phyloP scores from a whole-genome alignment of 202 grass and related monocot species.

The Saccharum hybrid region DNA sequence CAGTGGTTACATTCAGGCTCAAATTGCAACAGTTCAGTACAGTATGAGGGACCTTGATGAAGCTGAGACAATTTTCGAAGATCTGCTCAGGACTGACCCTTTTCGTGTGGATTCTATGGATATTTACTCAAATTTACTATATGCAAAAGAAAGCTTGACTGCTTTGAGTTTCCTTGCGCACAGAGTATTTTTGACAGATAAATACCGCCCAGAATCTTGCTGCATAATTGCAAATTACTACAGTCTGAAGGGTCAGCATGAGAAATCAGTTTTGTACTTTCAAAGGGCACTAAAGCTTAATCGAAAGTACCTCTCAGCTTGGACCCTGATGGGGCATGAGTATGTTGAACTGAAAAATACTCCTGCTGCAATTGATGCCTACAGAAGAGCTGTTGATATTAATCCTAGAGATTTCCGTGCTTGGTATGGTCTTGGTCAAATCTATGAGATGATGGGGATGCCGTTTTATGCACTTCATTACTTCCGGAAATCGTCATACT shows the following conservation, averaged over 20 bases:
- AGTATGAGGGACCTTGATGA: slow-evolving; percentile 94
- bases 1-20: slow-evolving; percentile 94
- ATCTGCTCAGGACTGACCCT: slow-evolving; percentile 89
- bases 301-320: slow-evolving; percentile 93
- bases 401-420: slow-evolving; percentile 95
- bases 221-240: slow-evolving; percentile 98
- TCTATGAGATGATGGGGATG: slow-evolving; percentile 99
- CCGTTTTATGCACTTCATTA: slow-evolving; percentile 94
- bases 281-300: slow-evolving; percentile 91
- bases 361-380: slow-evolving; percentile 93
- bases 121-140: slow-evolving; percentile 92
- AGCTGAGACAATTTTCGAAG: slow-evolving; percentile 95
- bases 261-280: slow-evolving; percentile 98
- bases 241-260: slow-evolving; percentile 95
- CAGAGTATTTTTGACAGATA: slow-evolving; percentile 95
- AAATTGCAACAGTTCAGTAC: slow-evolving; percentile 94
- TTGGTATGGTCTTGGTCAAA: slow-evolving; percentile 99
- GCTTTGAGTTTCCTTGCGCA: slow-evolving; percentile 95
- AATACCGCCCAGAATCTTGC: slow-evolving; percentile 93
- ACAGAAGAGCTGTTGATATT: slow-evolving; percentile 95
- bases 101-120: slow-evolving; percentile 98
- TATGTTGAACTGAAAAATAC: slow-evolving; percentile 99
- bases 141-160: slow-evolving; percentile 92
- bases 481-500: slow-evolving; percentile 77
- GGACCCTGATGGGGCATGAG: slow-evolving; percentile 99